phyloP scores from a whole-genome alignment of 768 basidiomycete genomes.

The Boletus rubescentipes region DNA sequence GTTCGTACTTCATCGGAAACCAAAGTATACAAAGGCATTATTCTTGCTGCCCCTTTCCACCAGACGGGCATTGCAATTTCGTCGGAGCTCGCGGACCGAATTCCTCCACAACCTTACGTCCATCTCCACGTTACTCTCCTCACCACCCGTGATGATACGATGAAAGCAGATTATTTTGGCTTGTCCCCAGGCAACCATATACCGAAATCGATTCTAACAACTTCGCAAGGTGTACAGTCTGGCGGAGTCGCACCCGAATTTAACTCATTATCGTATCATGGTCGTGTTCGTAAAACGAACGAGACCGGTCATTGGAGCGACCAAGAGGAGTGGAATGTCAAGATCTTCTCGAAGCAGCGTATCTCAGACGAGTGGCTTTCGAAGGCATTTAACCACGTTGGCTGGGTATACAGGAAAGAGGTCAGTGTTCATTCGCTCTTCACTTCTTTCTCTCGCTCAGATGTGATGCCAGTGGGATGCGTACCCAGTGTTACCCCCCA shows the following conservation, averaged over 20 bases:
- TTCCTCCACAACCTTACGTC: slow-evolving; percentile 75
- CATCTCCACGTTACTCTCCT: slow-evolving; percentile 88
- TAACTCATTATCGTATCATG: slow-evolving; percentile 84
- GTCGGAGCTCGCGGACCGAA: slow-evolving; percentile 43
- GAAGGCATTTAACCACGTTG: slow-evolving; percentile 64
- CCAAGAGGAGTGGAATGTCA: slow-evolving; percentile 64
- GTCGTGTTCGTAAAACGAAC: slow-evolving; percentile 39
- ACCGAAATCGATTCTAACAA: slow-evolving; percentile 73
- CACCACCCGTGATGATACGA: slow-evolving; percentile 64
- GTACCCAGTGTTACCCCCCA: slow-evolving; percentile 72
- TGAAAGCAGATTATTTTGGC: slow-evolving; percentile 70
- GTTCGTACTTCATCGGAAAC: slow-evolving; percentile 49
- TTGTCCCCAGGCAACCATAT: slow-evolving; percentile 42
- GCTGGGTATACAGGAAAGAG: slow-evolving; percentile 84
- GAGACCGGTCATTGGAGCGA: slow-evolving; percentile 22
- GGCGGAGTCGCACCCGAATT: slow-evolving; percentile 71
- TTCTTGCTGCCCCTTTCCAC: slow-evolving; percentile 87
- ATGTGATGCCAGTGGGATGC: slow-evolving; percentile 65
- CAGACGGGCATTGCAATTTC: slow-evolving; percentile 58
- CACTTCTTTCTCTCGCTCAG: slow-evolving; percentile 4
- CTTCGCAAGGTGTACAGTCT: slow-evolving; percentile 55
- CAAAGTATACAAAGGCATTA: slow-evolving; percentile 64
- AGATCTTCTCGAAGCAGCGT: slow-evolving; percentile 75
- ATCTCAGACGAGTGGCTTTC: slow-evolving; percentile 71
- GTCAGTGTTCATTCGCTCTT: slow-evolving; percentile 32